These are phyloP conservation scores for Hypoxylon perforatum DNA, from an alignment of 495 filamentous ascomycete genomes.

Conservation along the genomic window DNA sequence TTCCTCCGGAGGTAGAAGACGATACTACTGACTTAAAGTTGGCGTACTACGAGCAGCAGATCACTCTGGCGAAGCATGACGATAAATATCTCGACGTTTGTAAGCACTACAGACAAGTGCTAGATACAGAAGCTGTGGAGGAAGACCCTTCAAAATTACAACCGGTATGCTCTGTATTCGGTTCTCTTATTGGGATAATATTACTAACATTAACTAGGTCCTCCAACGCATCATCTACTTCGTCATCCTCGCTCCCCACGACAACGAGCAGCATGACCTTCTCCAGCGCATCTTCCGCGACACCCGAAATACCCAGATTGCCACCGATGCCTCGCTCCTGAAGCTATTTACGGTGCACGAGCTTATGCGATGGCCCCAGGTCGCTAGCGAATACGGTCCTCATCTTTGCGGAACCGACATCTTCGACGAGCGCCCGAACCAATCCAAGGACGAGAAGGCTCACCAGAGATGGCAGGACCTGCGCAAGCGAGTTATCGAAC, in stretches of 20 bases:
- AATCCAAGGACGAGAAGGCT: slow-evolving; percentile 77
- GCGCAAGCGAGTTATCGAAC: slow-evolving; percentile 97
- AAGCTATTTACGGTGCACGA: slow-evolving; percentile 96
- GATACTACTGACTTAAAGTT: slow-evolving; percentile 97
- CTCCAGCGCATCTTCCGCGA: slow-evolving; percentile 89
- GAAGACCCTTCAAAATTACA: slow-evolving; percentile 85
- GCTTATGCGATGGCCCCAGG: slow-evolving; percentile 97
- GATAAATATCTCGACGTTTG: slow-evolving; percentile 96
- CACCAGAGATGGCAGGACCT: slow-evolving; percentile 89
- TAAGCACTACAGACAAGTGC: slow-evolving; percentile 95
- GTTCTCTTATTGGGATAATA: background rate
- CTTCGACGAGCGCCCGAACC: slow-evolving; percentile 72
- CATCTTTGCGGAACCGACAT: slow-evolving; percentile 93
- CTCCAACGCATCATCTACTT: slow-evolving; percentile 96
- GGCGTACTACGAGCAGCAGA: slow-evolving; percentile 96
- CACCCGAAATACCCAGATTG: slow-evolving; percentile 72
- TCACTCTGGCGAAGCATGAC: slow-evolving; percentile 92
- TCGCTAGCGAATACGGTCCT: slow-evolving; percentile 84
- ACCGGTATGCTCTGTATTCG: slow-evolving; percentile 67
- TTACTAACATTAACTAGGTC: slow-evolving; percentile 64
- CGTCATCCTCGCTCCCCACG: slow-evolving; percentile 93
- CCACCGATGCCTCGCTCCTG: slow-evolving; percentile 80
- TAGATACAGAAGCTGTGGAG: slow-evolving; percentile 94
- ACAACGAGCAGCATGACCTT: slow-evolving; percentile 98
- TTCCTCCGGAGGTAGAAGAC: slow-evolving; percentile 80